Evolutionary conservation across 768 basidiomycete species (phyloP).

Genomic region (Fomitopsis pulvina): DNA sequence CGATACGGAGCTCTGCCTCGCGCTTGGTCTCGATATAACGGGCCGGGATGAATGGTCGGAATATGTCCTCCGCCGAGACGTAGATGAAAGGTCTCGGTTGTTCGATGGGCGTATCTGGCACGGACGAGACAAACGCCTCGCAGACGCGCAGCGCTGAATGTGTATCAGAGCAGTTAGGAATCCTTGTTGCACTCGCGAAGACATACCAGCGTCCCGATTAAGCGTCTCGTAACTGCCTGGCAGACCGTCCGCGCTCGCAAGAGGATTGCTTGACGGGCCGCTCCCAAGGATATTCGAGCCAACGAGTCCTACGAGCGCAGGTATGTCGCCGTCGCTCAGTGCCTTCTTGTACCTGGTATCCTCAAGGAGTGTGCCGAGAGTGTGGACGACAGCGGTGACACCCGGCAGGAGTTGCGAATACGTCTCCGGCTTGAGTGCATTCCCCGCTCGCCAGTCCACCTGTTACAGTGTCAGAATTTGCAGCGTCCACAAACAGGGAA

Average conservation of each 20-base stretch:
- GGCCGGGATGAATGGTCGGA: constrained; percentile 76
- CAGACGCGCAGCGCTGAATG: constrained; percentile 66
- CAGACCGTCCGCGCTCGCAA: constrained; percentile 35
- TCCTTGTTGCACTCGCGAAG: background rate
- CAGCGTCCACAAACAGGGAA: background rate
- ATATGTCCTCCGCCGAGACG: constrained; percentile 93
- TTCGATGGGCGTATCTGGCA: constrained; percentile 19
- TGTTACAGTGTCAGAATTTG: constrained; percentile 23
- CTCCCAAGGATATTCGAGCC: constrained; percentile 31
- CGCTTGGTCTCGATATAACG: constrained; percentile 94
- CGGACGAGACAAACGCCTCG: constrained; percentile 59
- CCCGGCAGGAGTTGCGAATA: constrained; percentile 64
- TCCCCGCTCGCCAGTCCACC: constrained; percentile 86
- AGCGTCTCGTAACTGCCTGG: constrained; percentile 64
- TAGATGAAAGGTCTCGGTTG: constrained; percentile 75
- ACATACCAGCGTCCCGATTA: constrained; percentile 87
- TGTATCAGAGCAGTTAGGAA: background rate
- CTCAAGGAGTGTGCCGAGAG: constrained; percentile 86
- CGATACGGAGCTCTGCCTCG: constrained; percentile 74
- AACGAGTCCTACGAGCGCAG: constrained; percentile 44
- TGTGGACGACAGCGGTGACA: constrained; percentile 82
- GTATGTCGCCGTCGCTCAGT: constrained; percentile 51
- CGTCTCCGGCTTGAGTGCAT: constrained; percentile 71
- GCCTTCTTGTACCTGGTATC: constrained; percentile 74
- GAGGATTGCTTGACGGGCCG: constrained; percentile 41